These are phyloP conservation scores for Passiflora organensis DNA, from an alignment of 345 rosid species.

Conservation along the genomic window DNA sequence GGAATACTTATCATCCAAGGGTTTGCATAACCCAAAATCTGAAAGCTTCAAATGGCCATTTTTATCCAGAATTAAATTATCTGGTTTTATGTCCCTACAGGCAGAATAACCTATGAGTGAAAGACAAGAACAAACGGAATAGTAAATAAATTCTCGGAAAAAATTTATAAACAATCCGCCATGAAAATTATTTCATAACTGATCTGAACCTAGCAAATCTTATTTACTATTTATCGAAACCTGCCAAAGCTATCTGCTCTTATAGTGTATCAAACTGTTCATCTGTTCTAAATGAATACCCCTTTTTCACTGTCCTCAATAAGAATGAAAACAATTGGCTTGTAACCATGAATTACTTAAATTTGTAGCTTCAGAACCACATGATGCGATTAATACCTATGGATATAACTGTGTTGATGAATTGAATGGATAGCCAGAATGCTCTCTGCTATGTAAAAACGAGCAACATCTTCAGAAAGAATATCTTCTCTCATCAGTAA, in stretches of 20 bases:
- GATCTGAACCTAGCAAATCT: neutral
- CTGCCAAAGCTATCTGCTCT: no score
- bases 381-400: slow-evolving; percentile 33
- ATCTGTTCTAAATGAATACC: no score
- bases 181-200: slow-evolving; percentile 2
- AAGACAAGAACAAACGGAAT: neutral
- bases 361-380: no score
- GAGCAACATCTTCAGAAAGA: slow-evolving; percentile 44
- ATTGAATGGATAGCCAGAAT: slow-evolving; percentile 57
- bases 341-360: no score
- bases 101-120: slow-evolving; percentile 22
- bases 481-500: slow-evolving; percentile 55
- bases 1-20: slow-evolving; percentile 88
- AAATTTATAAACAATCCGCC: neutral
- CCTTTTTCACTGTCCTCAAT: no score
- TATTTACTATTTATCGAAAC: no score
- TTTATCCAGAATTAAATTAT: slow-evolving; percentile 87
- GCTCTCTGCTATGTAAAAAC: slow-evolving; percentile 53
- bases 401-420: slow-evolving; percentile 52
- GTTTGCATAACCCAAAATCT: slow-evolving; percentile 98
- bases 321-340: no score
- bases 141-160: neutral
- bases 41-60: slow-evolving; percentile 98
- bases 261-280: no score
- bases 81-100: slow-evolving; percentile 95